Percentiles rank a stretch among this genome's conserved stretches.
These are phyloP conservation scores for Aspergillus biplanus DNA, from an alignment of 495 filamentous ascomycete genomes.

Conservation along the genomic window DNA sequence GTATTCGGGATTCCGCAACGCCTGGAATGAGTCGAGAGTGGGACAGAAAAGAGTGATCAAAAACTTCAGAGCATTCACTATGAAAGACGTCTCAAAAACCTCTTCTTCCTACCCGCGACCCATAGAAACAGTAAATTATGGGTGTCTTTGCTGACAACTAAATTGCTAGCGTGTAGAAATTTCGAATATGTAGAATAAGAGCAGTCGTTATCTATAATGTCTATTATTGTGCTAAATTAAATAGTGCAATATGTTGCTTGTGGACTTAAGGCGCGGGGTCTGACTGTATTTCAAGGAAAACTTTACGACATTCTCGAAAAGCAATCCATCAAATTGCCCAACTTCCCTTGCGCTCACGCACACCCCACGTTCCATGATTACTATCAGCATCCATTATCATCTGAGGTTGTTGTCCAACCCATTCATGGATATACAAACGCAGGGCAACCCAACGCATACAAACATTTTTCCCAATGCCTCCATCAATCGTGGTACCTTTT, in stretches of 20 bases:
- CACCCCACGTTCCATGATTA: constrained; percentile 67
- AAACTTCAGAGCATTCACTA: background rate
- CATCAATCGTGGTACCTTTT: constrained; percentile 40
- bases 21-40: background rate
- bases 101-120: too few relatives aligned
- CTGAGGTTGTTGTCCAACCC: constrained; percentile 77
- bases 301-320: background rate
- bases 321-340: constrained; percentile 68
- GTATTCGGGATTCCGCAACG: constrained; percentile 28
- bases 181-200: too few relatives aligned
- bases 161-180: too few relatives aligned
- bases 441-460: constrained; percentile 82
- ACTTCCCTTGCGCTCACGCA: constrained; percentile 73
- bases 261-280: too few relatives aligned
- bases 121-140: too few relatives aligned
- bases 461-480: constrained; percentile 40
- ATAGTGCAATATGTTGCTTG: too few relatives aligned
- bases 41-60: constrained; percentile 6
- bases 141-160: too few relatives aligned
- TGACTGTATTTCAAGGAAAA: background rate
- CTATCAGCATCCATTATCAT: constrained; percentile 54
- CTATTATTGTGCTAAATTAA: too few relatives aligned
- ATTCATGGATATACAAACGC: constrained; percentile 78
- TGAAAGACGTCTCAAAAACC: too few relatives aligned
- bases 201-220: too few relatives aligned